Evolutionary conservation across 495 filamentous ascomycete genomes (phyloP).

Genomic region (Penicillium arizonense): DNA sequence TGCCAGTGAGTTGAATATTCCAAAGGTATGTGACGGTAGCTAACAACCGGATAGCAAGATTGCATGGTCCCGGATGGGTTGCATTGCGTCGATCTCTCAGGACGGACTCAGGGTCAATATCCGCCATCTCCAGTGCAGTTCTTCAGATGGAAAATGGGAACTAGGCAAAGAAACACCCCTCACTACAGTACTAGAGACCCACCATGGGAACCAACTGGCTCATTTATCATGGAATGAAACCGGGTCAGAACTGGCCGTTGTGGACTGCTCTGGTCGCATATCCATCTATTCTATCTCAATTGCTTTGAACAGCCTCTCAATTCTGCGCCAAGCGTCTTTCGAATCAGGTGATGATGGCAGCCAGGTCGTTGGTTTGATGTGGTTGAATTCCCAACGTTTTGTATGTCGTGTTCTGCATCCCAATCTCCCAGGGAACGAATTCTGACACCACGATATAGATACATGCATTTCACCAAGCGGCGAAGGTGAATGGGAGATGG

Average conservation of each 20-base stretch:
- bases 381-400: slow-evolving; percentile 65
- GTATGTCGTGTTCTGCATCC: slow-evolving; percentile 35
- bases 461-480: slow-evolving; percentile 52
- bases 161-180: slow-evolving; percentile 61
- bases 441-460: slow-evolving; percentile 28
- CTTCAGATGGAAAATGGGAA: slow-evolving; percentile 72
- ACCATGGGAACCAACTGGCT: slow-evolving; percentile 53
- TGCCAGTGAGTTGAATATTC: slow-evolving; percentile 65
- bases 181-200: slow-evolving; percentile 40
- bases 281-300: slow-evolving; percentile 62
- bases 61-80: slow-evolving; percentile 87
- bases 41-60: slow-evolving; percentile 57
- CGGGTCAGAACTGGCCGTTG: slow-evolving; percentile 70
- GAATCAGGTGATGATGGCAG: slow-evolving; percentile 70
- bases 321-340: slow-evolving; percentile 50
- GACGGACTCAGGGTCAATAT: slow-evolving; percentile 67
- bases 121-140: slow-evolving; percentile 66
- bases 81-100: slow-evolving; percentile 77
- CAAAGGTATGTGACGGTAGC: neutral
- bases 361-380: slow-evolving; percentile 79
- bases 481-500: slow-evolving; percentile 51
- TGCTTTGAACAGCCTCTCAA: slow-evolving; percentile 63
- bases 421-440: neutral
- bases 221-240: slow-evolving; percentile 81
- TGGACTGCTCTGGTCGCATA: slow-evolving; percentile 72